phyloP scores from a whole-genome alignment of 768 basidiomycete species.

The Boletellus ananiceps region DNA sequence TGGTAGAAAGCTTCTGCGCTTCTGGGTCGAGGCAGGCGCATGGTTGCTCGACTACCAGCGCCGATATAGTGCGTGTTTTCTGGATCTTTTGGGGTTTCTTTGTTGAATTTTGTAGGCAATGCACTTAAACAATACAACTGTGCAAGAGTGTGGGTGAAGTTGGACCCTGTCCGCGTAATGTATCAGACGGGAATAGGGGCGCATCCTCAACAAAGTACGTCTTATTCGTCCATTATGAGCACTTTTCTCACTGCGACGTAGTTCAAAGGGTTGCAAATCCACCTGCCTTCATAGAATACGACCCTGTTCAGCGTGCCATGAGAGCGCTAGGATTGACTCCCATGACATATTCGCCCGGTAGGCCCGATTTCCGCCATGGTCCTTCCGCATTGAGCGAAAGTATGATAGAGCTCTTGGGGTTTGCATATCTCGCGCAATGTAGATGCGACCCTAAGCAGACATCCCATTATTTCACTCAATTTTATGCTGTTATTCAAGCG shows the following conservation, averaged over 20 bases:
- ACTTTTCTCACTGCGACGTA: constrained; percentile 21
- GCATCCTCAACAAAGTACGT: constrained; percentile 71
- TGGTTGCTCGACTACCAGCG: constrained; percentile 61
- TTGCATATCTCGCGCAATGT: constrained; percentile 76
- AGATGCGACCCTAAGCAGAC: constrained; percentile 73
- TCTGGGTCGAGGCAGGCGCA: constrained; percentile 73
- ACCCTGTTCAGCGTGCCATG: constrained; percentile 39
- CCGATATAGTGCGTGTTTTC: constrained; percentile 36
- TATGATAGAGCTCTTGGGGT: constrained; percentile 60
- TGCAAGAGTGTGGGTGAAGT: constrained; percentile 44
- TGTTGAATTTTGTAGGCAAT: constrained; percentile 33
- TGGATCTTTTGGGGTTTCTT: constrained; percentile 4
- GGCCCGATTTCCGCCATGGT: constrained; percentile 6
- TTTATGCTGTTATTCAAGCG: constrained; percentile 47
- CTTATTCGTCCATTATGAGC: not conserved
- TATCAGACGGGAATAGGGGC: constrained; percentile 72
- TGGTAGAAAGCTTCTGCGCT: constrained; percentile 63
- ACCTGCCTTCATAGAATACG: constrained; percentile 37
- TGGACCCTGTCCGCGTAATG: constrained; percentile 61
- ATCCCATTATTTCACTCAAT: constrained; percentile 55
- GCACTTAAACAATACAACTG: constrained; percentile 42
- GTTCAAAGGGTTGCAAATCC: constrained; percentile 54
- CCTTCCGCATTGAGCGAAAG: constrained; percentile 3
- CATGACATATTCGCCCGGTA: constrained; percentile 62
- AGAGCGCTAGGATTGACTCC: constrained; percentile 60